Evolutionary conservation across 148 eudicot genomes (phyloP).

Genomic region (Chenopodium suecicum): DNA sequence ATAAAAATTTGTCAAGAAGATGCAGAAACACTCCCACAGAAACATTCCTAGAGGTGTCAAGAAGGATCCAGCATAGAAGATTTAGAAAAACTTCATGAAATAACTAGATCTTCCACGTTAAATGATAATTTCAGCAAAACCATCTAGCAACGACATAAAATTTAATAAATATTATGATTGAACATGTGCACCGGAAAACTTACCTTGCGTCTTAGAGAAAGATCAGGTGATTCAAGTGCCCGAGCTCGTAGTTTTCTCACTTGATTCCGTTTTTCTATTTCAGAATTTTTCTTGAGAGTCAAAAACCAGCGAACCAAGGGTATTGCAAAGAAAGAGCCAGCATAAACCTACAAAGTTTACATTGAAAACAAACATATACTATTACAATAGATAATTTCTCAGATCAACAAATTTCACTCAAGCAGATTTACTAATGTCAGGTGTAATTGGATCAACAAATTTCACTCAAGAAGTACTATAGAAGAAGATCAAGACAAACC

Average conservation of each 20-base stretch:
- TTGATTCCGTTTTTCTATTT: conserved; percentile 68
- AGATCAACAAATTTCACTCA: not conserved
- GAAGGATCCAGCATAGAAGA: not conserved
- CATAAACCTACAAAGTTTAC: conserved; percentile 70
- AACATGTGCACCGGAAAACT: not conserved
- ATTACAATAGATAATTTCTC: not conserved
- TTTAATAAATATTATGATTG: not conserved
- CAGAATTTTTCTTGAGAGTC: conserved; percentile 51
- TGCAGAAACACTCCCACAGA: not conserved
- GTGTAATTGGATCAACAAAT: too few relatives aligned
- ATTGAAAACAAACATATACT: conserved; percentile 6
- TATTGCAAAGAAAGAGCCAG: conserved; percentile 94
- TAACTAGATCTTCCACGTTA: not conserved
- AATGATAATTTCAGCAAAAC: not conserved
- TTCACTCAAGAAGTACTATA: too few relatives aligned
- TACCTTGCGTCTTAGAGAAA: conserved; percentile 88
- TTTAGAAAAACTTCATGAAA: not conserved
- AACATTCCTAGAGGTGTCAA: not conserved
- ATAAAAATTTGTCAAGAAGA: not conserved
- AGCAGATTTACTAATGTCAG: conserved; percentile 13
- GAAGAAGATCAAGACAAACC: conserved; percentile 44
- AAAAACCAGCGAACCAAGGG: conserved; percentile 85
- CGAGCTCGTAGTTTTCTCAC: conserved; percentile 62
- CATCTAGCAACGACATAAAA: not conserved
- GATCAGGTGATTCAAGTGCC: conserved; percentile 75